Base-by-base conservation (phyloP, 306 rosid species). In the Pueraria montana region DNA sequence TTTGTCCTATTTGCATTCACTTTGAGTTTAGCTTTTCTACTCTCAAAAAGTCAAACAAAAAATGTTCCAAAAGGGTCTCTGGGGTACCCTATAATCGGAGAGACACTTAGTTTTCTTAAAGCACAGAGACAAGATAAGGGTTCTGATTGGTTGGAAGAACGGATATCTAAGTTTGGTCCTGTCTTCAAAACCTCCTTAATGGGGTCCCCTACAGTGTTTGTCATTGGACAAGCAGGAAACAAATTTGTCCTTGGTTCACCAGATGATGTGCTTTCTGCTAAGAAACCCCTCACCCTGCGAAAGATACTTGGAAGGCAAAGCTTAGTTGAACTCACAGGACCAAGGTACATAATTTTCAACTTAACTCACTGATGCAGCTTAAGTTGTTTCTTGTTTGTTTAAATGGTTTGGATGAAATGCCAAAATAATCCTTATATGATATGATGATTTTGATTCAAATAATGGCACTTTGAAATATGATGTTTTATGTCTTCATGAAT, bases 31-130 rank as follows among this genome's bases (percentile, higher is more conserved):
- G 83, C 77, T 72, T 76, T 79, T 65, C 66, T 86, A 17, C 53
- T 90, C 32, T 78, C 75, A 62, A 86, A 84, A 20, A n/a, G 71
- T 79, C 76, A 75, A 66, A 65, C 67, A 18, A 86, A 78, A 82
- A 89, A 86, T 76, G 65, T 89, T 34, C 91, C 93, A n/a, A 77
- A 78, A 82, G 91, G 93, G 32, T 89, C 93, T 78, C 59, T 84
- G 21, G 91, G 93, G 62, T 87, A 84, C 13, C 93, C 91, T 38
- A 13, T 87, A 5, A 78, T 87, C 1, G 89, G 91, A 84, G 93
- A 89, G 89, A 87, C 93, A 66, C 24, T 86, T 11, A 69, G 89
- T 52, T 87, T 81, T 79, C 72, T 84, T 6, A 79, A 56, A 76
- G 91, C 88, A 64, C 82, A 70, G 70, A 86, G 27, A 64, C 64